Conservation (phyloP, 1,284 basidiomycete genomes). For the Gomphus sp. region DNA sequence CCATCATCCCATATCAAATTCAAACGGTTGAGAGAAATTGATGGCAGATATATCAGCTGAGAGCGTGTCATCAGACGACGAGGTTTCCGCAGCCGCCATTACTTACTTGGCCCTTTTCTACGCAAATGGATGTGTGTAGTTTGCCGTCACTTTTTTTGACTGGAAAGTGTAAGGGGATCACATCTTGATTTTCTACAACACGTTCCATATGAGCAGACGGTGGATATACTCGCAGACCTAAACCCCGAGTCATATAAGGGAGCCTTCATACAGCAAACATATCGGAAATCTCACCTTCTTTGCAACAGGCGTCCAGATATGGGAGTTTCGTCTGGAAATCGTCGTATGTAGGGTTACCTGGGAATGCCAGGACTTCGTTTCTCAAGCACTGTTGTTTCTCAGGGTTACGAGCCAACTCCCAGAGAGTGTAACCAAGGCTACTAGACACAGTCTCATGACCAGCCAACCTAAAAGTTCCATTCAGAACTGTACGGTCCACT, state of each 20-base stretch:
- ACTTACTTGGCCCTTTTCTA: constrained; percentile 18
- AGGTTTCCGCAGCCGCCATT: neutral
- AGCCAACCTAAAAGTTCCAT: constrained; percentile 10
- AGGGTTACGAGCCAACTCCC: constrained; percentile 20
- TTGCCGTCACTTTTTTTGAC: constrained; percentile 15
- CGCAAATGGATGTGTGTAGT: constrained; percentile 12
- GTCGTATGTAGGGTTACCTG: constrained; percentile 20
- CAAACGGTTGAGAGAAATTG: constrained; percentile 17
- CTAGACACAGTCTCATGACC: constrained; percentile 20
- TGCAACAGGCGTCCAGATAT: constrained; percentile 21
- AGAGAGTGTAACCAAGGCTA: constrained; percentile 17
- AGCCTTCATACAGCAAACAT: neutral
- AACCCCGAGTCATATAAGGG: neutral
- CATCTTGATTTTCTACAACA: constrained; percentile 13
- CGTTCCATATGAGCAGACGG: constrained; percentile 16
- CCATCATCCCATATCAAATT: constrained; percentile 22
- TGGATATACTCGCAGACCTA: constrained; percentile 16
- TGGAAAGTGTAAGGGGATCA: constrained; percentile 17
- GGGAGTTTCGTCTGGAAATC: constrained; percentile 20
- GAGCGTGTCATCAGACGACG: neutral
- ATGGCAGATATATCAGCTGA: constrained; percentile 18
- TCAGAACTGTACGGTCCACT: neutral
- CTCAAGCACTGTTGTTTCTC: constrained; percentile 20
- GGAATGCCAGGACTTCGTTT: constrained; percentile 16
- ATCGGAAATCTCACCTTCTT: constrained; percentile 13